Conservation (phyloP, 257 asterid genomes). For the Solanum corneliomulleri region DNA sequence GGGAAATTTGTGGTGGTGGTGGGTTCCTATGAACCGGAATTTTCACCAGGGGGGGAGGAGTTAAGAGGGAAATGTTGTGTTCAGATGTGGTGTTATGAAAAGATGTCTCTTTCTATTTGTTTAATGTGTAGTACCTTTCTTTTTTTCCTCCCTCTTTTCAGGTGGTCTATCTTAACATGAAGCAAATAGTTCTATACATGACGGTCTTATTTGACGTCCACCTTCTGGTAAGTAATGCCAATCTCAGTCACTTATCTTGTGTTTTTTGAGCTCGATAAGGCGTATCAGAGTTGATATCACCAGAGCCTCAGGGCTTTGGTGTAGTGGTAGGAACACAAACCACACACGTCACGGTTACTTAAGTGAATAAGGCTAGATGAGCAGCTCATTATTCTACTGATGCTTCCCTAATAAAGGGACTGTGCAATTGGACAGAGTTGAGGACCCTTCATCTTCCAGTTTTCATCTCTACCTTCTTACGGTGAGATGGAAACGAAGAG, state of each 20-base stretch:
- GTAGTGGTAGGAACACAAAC: not conserved
- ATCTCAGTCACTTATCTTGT: not conserved
- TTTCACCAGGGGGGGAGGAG: not conserved
- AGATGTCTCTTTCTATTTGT: not conserved
- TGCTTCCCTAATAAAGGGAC: not conserved
- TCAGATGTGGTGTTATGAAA: not conserved
- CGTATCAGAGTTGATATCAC: not conserved
- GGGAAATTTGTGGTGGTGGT: not conserved
- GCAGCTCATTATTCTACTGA: not conserved
- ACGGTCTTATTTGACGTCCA: not conserved
- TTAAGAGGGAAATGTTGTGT: not conserved
- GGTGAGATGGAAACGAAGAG: not conserved
- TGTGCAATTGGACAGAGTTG: not conserved
- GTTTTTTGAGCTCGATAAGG: not conserved
- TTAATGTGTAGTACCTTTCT: not conserved
- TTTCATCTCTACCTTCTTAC: not conserved
- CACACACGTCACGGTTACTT: not conserved
- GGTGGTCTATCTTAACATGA: not conserved
- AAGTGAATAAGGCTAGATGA: not conserved
- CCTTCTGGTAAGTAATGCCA: not conserved
- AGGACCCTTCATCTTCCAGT: not conserved
- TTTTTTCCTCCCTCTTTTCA: not conserved
- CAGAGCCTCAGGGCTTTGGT: not conserved
- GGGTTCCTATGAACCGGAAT: not conserved
- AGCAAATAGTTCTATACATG: not conserved